These are phyloP conservation scores for Acephala macrosclerotiorum DNA, from an alignment of 2,329 filamentous ascomycete species.

Conservation along the genomic window DNA sequence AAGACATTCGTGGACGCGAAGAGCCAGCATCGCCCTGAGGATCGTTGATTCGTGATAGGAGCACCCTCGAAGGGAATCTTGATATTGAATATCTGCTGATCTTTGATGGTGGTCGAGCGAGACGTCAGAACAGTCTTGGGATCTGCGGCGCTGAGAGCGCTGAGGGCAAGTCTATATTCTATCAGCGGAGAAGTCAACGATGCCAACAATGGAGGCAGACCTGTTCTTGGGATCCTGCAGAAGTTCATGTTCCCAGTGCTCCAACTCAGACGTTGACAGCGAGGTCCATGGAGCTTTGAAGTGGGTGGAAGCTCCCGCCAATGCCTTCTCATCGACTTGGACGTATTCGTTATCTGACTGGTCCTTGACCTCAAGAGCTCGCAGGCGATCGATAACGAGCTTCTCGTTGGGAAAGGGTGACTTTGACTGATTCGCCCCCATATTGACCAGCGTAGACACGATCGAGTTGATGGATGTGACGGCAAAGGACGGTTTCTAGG, in stretches of 20 bases:
- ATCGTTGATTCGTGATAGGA: slow-evolving; percentile 85
- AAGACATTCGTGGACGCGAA: slow-evolving; percentile 94
- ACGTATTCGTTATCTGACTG: slow-evolving; percentile 54
- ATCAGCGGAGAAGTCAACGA: slow-evolving; percentile 10
- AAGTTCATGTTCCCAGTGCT: slow-evolving; percentile 67
- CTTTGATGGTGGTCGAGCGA: slow-evolving; percentile 65
- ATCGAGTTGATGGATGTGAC: neutral
- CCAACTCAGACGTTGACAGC: slow-evolving; percentile 59
- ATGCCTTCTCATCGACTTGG: slow-evolving; percentile 54
- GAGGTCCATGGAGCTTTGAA: slow-evolving; percentile 42
- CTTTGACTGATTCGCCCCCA: slow-evolving; percentile 41
- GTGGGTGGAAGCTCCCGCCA: slow-evolving; percentile 43
- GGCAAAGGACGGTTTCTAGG: neutral
- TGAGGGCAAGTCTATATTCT: slow-evolving; percentile 73
- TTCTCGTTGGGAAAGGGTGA: slow-evolving; percentile 44
- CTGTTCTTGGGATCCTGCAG: slow-evolving; percentile 71
- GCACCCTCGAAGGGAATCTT: slow-evolving; percentile 82
- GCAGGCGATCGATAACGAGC: slow-evolving; percentile 53
- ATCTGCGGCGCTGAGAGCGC: slow-evolving; percentile 73
- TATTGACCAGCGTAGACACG: slow-evolving; percentile 17
- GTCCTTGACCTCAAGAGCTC: slow-evolving; percentile 54
- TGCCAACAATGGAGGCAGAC: slow-evolving; percentile 46
- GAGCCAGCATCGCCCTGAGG: slow-evolving; percentile 87
- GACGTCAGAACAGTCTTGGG: slow-evolving; percentile 72
- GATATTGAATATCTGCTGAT: slow-evolving; percentile 84